Evolutionary conservation across 2,329 filamentous ascomycete genomes (phyloP).

Genomic region (Coniochaeta sp.): DNA sequence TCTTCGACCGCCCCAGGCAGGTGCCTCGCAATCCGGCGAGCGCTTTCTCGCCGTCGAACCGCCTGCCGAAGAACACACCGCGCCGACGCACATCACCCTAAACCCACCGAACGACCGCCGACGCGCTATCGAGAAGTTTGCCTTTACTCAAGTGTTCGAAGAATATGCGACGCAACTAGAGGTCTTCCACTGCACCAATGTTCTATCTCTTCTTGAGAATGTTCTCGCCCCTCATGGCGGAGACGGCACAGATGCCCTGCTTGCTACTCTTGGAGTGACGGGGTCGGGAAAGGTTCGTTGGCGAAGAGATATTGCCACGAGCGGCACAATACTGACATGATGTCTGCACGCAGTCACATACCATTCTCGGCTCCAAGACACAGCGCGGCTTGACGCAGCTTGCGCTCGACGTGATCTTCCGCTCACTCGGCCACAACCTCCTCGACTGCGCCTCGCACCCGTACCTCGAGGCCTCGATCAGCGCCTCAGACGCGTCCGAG

Average conservation of each 20-base stretch:
- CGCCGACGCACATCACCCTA: slow-evolving; percentile 64
- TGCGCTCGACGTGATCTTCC: slow-evolving; percentile 81
- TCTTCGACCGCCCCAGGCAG: slow-evolving; percentile 58
- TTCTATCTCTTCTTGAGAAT: slow-evolving; percentile 70
- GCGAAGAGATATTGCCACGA: slow-evolving; percentile 5
- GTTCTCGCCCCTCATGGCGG: slow-evolving; percentile 66
- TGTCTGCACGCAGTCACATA: slow-evolving; percentile 64
- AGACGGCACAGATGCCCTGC: slow-evolving; percentile 78
- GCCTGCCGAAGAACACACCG: slow-evolving; percentile 25
- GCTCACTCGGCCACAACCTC: slow-evolving; percentile 67
- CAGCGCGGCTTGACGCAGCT: slow-evolving; percentile 90
- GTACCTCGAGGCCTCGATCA: slow-evolving; percentile 64
- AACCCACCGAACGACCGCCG: slow-evolving; percentile 81
- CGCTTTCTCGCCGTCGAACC: slow-evolving; percentile 74
- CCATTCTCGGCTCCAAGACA: slow-evolving; percentile 79
- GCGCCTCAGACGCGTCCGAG: slow-evolving; percentile 73
- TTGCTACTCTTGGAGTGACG: slow-evolving; percentile 89
- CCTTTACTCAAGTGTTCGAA: slow-evolving; percentile 89
- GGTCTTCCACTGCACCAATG: slow-evolving; percentile 73
- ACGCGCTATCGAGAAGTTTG: slow-evolving; percentile 85
- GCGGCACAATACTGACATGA: not conserved
- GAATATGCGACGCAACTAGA: slow-evolving; percentile 80
- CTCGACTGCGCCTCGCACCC: slow-evolving; percentile 53
- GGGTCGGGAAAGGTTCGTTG: slow-evolving; percentile 84
- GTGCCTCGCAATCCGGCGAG: slow-evolving; percentile 36